Percentiles rank a stretch among this genome's conserved stretches.
Conservation (phyloP, 78 protist species). For the Speleostelium caveatum region DNA sequence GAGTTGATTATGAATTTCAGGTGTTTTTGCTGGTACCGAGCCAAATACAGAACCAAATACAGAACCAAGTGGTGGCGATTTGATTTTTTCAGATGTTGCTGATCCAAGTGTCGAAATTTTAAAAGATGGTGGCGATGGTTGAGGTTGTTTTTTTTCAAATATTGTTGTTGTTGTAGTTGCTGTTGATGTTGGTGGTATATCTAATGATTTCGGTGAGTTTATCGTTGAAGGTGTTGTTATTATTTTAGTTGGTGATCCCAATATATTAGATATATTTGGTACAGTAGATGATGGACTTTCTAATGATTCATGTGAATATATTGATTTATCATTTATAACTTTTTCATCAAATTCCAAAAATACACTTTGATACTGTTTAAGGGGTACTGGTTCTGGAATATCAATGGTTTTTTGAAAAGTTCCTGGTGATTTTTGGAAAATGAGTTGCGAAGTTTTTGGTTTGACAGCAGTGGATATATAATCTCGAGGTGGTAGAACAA, state of each 20-base stretch:
- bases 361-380: background rate
- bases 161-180: conserved; percentile 2
- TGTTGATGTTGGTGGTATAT: background rate
- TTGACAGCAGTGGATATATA: background rate
- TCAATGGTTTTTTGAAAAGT: conserved; percentile 47
- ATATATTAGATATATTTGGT: too few species aligned
- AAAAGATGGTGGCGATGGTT: background rate
- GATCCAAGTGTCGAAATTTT: too few species aligned
- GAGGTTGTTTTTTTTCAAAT: background rate
- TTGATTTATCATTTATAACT: background rate
- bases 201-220: background rate
- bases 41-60: too few species aligned
- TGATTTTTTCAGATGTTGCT: background rate
- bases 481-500: background rate
- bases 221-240: background rate
- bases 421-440: background rate
- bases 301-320: background rate
- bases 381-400: conserved; percentile 36
- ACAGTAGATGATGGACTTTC: too few species aligned
- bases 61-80: background rate
- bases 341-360: conserved; percentile 22
- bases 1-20: too few species aligned
- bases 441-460: conserved; percentile 14
- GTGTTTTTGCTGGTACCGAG: too few species aligned
- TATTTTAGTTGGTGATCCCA: background rate